Evolutionary conservation across 2,329 filamentous ascomycete genomes (phyloP).

Genomic region (Tolypocladium inflatum): DNA sequence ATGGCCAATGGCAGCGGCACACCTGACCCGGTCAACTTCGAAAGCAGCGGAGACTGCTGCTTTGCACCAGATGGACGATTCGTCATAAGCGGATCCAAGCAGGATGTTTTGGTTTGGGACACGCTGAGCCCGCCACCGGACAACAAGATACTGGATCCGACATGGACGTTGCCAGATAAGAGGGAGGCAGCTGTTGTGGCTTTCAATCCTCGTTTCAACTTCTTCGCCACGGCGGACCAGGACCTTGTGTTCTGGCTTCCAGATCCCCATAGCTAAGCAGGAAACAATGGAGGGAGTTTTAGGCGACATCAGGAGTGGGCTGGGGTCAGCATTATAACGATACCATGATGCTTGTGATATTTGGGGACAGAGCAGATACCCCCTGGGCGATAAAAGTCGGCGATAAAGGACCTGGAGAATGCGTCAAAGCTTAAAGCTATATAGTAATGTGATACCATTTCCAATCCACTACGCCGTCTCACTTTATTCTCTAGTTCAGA

Average conservation of each 20-base stretch:
- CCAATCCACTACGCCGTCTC: background rate
- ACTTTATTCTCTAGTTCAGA: background rate
- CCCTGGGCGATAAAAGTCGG: background rate
- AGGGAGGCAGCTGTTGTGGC: conserved; percentile 66
- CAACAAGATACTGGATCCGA: conserved; percentile 53
- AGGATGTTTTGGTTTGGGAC: conserved; percentile 82
- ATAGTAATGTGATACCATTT: no score
- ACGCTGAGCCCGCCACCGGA: conserved; percentile 47
- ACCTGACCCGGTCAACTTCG: conserved; percentile 27
- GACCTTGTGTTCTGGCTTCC: conserved; percentile 74
- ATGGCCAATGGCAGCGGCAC: conserved; percentile 17
- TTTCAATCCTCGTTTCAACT: conserved; percentile 86
- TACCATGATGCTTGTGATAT: background rate
- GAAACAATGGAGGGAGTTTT: background rate
- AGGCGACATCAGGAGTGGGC: background rate
- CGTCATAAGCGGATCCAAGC: conserved; percentile 68
- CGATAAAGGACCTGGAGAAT: background rate
- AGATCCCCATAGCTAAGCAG: conserved; percentile 40
- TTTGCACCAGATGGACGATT: conserved; percentile 86
- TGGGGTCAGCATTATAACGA: background rate
- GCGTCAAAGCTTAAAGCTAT: background rate
- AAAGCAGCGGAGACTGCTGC: conserved; percentile 69
- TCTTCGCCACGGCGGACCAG: conserved; percentile 82
- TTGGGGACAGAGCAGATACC: background rate
- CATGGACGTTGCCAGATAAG: conserved; percentile 54